These are phyloP conservation scores for Piromyces finnis DNA, from an alignment of 192 early-diverging fungal genomes.

Conservation along the genomic window DNA sequence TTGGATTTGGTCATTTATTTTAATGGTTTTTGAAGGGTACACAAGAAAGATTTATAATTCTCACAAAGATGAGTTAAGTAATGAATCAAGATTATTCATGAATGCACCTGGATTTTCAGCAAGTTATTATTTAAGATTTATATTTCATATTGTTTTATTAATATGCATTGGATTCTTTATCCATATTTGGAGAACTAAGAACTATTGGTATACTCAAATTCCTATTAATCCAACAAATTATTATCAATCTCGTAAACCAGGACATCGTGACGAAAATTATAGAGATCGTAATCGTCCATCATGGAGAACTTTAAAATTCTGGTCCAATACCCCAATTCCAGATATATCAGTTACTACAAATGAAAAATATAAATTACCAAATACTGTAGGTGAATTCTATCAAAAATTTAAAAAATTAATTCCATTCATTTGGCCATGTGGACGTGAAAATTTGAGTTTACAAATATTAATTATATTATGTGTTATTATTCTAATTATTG, in stretches of 20 bases:
- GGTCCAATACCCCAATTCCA: neutral
- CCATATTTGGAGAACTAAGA: neutral
- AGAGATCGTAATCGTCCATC: neutral
- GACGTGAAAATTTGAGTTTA: neutral
- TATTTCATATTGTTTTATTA: neutral
- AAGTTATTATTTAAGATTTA: neutral
- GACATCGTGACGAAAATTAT: neutral
- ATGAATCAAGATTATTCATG: neutral
- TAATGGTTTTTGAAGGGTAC: neutral
- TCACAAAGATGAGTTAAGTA: neutral
- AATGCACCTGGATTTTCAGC: neutral
- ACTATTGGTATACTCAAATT: neutral
- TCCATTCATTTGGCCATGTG: neutral
- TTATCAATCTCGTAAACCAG: neutral
- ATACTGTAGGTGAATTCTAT: neutral
- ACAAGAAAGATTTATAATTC: neutral
- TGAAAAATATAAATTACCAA: neutral
- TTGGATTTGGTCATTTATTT: neutral
- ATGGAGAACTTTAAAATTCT: neutral
- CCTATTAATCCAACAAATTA: neutral
- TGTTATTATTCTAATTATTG: slow-evolving; percentile 2
- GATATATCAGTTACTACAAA: neutral
- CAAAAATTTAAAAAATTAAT: neutral
- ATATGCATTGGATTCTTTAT: neutral
- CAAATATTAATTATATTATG: neutral